Percentiles rank a stretch among this genome's conserved stretches.
Conservation (phyloP, 2,329 filamentous ascomycete species). For the Seiridium cupressi region DNA sequence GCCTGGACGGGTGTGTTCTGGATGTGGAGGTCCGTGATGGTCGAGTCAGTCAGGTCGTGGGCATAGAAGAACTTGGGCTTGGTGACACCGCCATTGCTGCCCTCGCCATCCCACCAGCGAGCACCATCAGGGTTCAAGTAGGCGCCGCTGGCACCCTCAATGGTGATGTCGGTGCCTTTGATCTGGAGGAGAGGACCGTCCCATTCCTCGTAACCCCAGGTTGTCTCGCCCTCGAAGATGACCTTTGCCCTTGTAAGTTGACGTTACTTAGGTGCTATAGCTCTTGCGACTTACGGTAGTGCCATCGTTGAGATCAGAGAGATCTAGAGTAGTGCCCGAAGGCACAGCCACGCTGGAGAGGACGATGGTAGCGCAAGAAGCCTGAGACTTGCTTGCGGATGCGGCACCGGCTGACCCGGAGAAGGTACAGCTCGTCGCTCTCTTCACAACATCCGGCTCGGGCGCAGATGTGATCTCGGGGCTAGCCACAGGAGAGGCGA, state of each 20-base stretch:
- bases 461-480: constrained; percentile 4
- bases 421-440: constrained; percentile 6
- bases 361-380: constrained; percentile 8
- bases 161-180: constrained; percentile 6
- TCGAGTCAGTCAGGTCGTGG: constrained; percentile 33
- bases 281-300: constrained; percentile 29
- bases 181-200: constrained; percentile 6
- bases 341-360: constrained; percentile 2
- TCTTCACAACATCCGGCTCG: constrained; percentile 1
- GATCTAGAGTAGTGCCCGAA: constrained; percentile 2
- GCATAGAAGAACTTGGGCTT: constrained; percentile 50
- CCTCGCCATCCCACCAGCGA: constrained; percentile 28
- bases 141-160: background rate
- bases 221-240: constrained; percentile 8
- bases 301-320: constrained; percentile 23
- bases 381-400: constrained; percentile 6
- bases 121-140: constrained; percentile 5
- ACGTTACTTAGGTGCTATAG: background rate
- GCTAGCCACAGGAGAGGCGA: background rate
- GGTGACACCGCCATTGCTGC: constrained; percentile 34
- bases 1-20: constrained; percentile 41
- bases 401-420: constrained; percentile 5
- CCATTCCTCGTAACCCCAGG: constrained; percentile 7
- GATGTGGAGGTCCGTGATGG: constrained; percentile 36
- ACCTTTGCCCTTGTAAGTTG: constrained; percentile 9